Base-by-base conservation (phyloP, 441 rosid genomes). In the Populus hybrid region DNA sequence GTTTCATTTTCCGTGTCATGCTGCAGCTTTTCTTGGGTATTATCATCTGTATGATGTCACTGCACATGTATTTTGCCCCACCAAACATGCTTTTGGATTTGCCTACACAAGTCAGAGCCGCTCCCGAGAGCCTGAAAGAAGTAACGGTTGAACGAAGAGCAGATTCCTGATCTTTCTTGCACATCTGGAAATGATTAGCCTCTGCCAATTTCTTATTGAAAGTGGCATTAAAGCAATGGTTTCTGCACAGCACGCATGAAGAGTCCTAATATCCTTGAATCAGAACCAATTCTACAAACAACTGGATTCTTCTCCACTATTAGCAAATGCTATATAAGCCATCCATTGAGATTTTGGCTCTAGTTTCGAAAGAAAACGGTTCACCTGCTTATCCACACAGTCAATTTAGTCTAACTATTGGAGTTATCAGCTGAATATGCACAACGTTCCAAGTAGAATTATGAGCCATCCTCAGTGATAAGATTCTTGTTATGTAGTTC, bases 1-100 rank as follows among this genome's bases (percentile, higher is more conserved):
- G 35, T 35, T 16, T 7, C 16, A 30, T 74, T 28, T 28, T 57
- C 54, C 65, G 73, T 74, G 76, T 72, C 4, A 46, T 75, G 66
- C 65, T 83, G 87, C 93, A 91, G 94, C 94, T 92, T 77, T 90
- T 92, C 85, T 81, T 93, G 88, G 98, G 97, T 46, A 92, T 90
- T 16, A 80, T 89, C 70, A 92, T 92, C 70, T 90, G 98, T 82
- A 94, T 94, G 88, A 90, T 94, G 97, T 94, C 91, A 6, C 85
- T 92, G 18, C 94, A 92, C 80, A 90, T 92, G 94, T 94, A 94
- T 77, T 94, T 94, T 80, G 91, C 95, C 20, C 91, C 93, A 18
- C 86, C 88, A 32, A 83, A 69, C 77, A 85, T 79, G 85, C 96
- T 89, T 32, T 77, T 92, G 57, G 93, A 91, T 79, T 77, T 86